Evolutionary conservation across 2,329 filamentous ascomycete species (phyloP).

Genomic region (Claviceps purpurea): DNA sequence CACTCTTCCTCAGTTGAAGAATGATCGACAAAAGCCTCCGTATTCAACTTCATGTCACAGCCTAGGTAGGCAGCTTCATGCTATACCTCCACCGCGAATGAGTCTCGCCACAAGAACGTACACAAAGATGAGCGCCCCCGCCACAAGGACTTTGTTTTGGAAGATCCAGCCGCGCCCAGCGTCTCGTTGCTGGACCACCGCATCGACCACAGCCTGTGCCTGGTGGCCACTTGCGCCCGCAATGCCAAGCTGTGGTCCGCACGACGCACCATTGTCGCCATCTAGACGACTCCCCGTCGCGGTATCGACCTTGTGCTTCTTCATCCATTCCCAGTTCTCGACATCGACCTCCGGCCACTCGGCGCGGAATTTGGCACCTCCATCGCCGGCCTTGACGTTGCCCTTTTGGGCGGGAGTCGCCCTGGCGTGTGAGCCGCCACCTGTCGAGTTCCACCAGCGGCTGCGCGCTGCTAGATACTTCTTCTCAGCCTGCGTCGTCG

Average conservation of each 20-base stretch:
- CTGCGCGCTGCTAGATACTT: slow-evolving; percentile 64
- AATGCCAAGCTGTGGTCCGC: slow-evolving; percentile 44
- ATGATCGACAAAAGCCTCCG: too few relatives aligned
- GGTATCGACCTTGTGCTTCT: slow-evolving; percentile 64
- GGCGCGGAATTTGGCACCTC: slow-evolving; percentile 73
- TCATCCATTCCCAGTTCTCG: slow-evolving; percentile 90
- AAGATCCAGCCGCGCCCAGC: slow-evolving; percentile 73
- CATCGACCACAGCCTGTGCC: slow-evolving; percentile 64
- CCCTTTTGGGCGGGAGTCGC: slow-evolving; percentile 46
- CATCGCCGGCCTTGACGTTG: slow-evolving; percentile 83
- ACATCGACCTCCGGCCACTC: slow-evolving; percentile 85
- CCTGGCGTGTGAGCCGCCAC: slow-evolving; percentile 59
- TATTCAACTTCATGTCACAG: too few relatives aligned
- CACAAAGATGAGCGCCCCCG: slow-evolving; percentile 56
- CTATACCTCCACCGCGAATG: slow-evolving; percentile 36
- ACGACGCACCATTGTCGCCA: slow-evolving; percentile 36
- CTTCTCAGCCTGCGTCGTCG: slow-evolving; percentile 63
- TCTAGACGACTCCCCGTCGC: slow-evolving; percentile 51
- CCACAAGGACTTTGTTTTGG: slow-evolving; percentile 64
- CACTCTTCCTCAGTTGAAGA: too few relatives aligned
- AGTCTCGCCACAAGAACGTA: slow-evolving; percentile 76
- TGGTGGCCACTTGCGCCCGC: slow-evolving; percentile 46
- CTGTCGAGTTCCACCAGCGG: slow-evolving; percentile 94
- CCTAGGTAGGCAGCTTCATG: neutral
- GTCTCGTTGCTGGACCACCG: slow-evolving; percentile 59